phyloP scores from a whole-genome alignment of 805 yeast species.

The Yarrowia osloensis region DNA sequence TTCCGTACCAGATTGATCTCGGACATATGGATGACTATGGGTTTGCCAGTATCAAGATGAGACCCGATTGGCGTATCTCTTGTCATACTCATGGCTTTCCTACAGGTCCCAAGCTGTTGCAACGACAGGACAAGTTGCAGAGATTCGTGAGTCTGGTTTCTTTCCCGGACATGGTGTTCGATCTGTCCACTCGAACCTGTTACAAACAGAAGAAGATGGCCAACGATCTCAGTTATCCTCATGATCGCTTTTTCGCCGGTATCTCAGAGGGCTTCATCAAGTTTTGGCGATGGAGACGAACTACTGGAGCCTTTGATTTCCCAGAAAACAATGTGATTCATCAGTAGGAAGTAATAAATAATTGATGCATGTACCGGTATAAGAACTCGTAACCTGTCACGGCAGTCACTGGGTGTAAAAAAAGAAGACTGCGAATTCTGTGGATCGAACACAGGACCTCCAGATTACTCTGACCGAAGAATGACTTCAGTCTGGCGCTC shows the following conservation, averaged over 20 bases:
- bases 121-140: not conserved
- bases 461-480: constrained; percentile 48
- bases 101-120: not conserved
- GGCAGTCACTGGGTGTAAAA: no score
- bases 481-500: constrained; percentile 45
- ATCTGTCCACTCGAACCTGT: not conserved
- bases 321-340: not conserved
- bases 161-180: not conserved
- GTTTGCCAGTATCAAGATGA: not conserved
- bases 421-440: constrained; percentile 45
- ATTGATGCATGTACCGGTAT: no score
- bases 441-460: constrained; percentile 85
- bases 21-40: not conserved
- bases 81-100: not conserved
- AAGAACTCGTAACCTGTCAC: no score
- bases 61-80: not conserved
- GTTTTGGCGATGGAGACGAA: constrained; percentile 1
- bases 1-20: not conserved
- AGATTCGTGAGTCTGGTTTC: not conserved
- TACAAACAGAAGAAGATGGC: not conserved
- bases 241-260: not conserved
- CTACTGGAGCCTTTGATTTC: not conserved
- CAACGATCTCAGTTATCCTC: not conserved
- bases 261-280: not conserved
- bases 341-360: not conserved